Evolutionary conservation across 176 grass and related monocot genomes (phyloP).

Genomic region (Lolium rigidum): DNA sequence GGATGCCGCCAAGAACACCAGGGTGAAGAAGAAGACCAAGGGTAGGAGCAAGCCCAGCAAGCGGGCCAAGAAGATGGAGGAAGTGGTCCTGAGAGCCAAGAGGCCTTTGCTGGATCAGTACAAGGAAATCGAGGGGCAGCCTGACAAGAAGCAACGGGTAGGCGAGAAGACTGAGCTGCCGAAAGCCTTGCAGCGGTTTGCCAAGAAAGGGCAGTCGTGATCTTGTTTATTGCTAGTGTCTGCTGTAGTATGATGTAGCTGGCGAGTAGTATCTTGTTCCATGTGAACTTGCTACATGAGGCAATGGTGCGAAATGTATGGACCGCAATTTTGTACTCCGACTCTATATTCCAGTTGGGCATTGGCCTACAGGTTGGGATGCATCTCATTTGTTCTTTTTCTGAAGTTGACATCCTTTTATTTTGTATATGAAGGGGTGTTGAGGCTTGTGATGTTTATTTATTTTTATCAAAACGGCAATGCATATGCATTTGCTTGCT

Average conservation of each 20-base stretch:
- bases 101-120: slow-evolving; percentile 65
- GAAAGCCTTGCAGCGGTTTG: slow-evolving; percentile 75
- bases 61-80: slow-evolving; percentile 67
- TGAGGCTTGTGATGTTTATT: background rate
- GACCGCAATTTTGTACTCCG: background rate
- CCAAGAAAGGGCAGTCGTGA: slow-evolving; percentile 49
- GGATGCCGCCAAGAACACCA: slow-evolving; percentile 57
- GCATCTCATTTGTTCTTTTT: background rate
- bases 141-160: slow-evolving; percentile 59
- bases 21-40: slow-evolving; percentile 91
- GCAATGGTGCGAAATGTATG: background rate
- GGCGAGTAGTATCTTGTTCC: background rate
- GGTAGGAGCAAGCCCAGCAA: slow-evolving; percentile 95
- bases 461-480: background rate
- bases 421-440: background rate
- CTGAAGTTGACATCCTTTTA: background rate
- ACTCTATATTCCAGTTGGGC: slow-evolving; percentile 21
- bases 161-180: slow-evolving; percentile 49
- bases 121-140: slow-evolving; percentile 24
- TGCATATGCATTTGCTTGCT: background rate
- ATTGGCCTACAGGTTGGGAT: background rate
- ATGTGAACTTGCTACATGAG: slow-evolving; percentile 20
- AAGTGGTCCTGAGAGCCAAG: slow-evolving; percentile 79
- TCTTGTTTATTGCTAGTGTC: background rate
- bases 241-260: slow-evolving; percentile 13